phyloP scores from a whole-genome alignment of 2,329 filamentous ascomycete genomes.

The Colletotrichum phormii region DNA sequence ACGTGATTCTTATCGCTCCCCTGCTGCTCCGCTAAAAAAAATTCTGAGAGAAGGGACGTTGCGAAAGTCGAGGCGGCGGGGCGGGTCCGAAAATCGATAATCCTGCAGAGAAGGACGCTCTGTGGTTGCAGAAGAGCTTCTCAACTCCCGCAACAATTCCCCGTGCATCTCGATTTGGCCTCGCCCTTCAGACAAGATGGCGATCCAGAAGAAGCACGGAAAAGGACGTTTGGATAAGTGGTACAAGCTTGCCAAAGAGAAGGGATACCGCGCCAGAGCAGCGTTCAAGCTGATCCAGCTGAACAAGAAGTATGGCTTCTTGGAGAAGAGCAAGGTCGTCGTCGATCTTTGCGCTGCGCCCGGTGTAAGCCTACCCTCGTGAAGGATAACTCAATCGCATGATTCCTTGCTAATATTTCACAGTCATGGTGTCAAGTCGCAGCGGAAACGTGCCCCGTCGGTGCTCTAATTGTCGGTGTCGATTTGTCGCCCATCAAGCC shows the following conservation, averaged over 20 bases:
- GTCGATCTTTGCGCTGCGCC: slow-evolving; percentile 98
- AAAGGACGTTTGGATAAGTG: slow-evolving; percentile 99
- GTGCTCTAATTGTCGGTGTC: slow-evolving; percentile 92
- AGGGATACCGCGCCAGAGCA: slow-evolving; percentile 94
- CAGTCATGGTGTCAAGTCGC: slow-evolving; percentile 97
- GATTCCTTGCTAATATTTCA: neutral
- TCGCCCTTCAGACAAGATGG: slow-evolving; percentile 68
- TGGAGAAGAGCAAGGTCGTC: slow-evolving; percentile 95
- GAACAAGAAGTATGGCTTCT: slow-evolving; percentile 99
- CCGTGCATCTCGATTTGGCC: slow-evolving; percentile 5
- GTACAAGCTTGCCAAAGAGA: slow-evolving; percentile 99
- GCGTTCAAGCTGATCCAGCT: slow-evolving; percentile 98
- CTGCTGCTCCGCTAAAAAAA: slow-evolving; percentile 16
- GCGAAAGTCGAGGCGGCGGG: slow-evolving; percentile 28
- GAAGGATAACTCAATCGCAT: slow-evolving; percentile 1
- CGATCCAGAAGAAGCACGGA: slow-evolving; percentile 98
- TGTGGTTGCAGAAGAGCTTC: slow-evolving; percentile 15
- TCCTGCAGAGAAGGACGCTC: neutral
- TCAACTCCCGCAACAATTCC: neutral
- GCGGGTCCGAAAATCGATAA: slow-evolving; percentile 8
- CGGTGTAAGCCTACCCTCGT: slow-evolving; percentile 69
- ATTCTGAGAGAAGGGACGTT: slow-evolving; percentile 22
- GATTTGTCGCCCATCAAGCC: slow-evolving; percentile 96
- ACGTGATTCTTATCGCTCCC: slow-evolving; percentile 22
- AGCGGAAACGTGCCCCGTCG: slow-evolving; percentile 91